Evolutionary conservation across 2,329 filamentous ascomycete genomes (phyloP), one percentile per base, ranked within the genome.

Genomic region (Pseudogymnoascus verrucosus): DNA sequence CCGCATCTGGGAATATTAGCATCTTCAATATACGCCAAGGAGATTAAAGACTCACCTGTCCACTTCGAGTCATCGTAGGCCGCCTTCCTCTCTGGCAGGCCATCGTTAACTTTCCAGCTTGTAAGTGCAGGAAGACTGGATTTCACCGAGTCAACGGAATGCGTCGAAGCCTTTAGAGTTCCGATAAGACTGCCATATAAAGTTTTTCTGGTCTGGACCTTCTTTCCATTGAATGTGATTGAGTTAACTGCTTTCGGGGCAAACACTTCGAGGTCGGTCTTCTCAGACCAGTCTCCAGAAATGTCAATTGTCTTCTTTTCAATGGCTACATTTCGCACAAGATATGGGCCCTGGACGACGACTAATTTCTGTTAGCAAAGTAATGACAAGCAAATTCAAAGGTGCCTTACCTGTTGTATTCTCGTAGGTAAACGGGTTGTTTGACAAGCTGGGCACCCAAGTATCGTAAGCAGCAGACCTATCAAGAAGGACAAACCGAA

Each of bases 381-480:
- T 12, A 36, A 60, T 39, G 8, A 10, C 21, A 39, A 16, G 28
- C 3, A 2, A n/a, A 7, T 21, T 2, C 11, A 44, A 14, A 42
- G 14, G 1, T 34, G n/a, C 2, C 5, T 12, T 57, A 34, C 51
- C n/a, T 34, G 51, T 57, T 34, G 51, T 57, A 16, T 57, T 34
- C 10, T 57, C 51, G 10, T 57, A 57, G 16, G 28, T 57, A 57
- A 57, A 57, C 14, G 51, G 51, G 5, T 57, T 57, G 28, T 34
- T 34, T 1, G 76, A 78, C 6, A 83, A 74, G 1, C 78, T 74
- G 2, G 84, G 81, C 0, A 80, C 81, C 78, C 82, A 86, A 70
- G 86, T 84, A 0, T 77, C 73, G 68, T 85, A 86, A 0, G 84
- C 84, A 0, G 80, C 74, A 1, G 76, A 72, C 10, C 83, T 76